A percentile compares a stretch with the other conserved stretches of the same genome.
Evolutionary conservation across 768 basidiomycete genomes (phyloP).

Genomic region (Rhodocollybia butyracea): DNA sequence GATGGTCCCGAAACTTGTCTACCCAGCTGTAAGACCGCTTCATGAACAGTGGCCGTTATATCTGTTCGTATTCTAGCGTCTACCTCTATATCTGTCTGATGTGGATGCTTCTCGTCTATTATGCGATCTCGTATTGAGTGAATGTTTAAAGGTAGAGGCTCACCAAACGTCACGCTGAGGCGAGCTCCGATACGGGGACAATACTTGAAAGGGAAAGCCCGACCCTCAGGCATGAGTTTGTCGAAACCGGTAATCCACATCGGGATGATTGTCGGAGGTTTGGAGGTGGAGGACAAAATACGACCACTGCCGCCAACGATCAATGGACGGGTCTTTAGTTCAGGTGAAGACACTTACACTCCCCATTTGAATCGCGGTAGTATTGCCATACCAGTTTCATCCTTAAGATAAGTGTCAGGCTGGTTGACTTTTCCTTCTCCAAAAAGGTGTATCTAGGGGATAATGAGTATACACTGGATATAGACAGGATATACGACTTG

Average conservation of each 20-base stretch:
- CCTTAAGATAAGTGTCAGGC: constrained; percentile 44
- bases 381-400: constrained; percentile 38
- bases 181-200: constrained; percentile 58
- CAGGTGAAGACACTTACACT: constrained; percentile 50
- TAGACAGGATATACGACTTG: constrained; percentile 32
- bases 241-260: constrained; percentile 97
- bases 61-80: constrained; percentile 39
- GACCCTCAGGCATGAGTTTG: constrained; percentile 85
- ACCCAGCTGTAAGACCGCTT: constrained; percentile 51
- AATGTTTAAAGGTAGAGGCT: constrained; percentile 55
- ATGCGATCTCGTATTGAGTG: constrained; percentile 1
- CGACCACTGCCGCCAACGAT: constrained; percentile 53
- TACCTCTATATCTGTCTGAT: neutral
- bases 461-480: neutral
- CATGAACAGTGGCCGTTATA: constrained; percentile 52
- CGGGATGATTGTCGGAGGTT: constrained; percentile 80
- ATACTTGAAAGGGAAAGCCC: constrained; percentile 70
- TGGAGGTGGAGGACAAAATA: constrained; percentile 60
- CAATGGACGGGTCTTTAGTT: neutral
- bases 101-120: neutral
- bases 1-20: constrained; percentile 42
- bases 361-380: constrained; percentile 94
- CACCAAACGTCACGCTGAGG: constrained; percentile 78
- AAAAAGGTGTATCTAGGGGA: constrained; percentile 80
- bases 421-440: constrained; percentile 89